Percentiles rank a stretch among this genome's conserved stretches.
phyloP scores from a whole-genome alignment of 805 yeast genomes.

The Zygosaccharomyces lentus region DNA sequence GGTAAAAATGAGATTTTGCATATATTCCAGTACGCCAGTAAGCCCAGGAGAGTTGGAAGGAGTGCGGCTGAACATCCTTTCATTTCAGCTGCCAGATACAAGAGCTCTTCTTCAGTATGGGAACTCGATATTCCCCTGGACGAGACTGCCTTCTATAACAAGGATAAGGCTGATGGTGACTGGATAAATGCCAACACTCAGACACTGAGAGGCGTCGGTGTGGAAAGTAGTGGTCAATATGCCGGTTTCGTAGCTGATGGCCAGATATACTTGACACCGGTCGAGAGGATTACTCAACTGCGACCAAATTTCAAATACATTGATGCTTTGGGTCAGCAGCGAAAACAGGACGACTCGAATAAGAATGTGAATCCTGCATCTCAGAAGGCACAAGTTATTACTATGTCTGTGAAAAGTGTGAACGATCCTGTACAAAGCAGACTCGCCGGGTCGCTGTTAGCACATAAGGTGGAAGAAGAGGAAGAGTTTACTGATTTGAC shows the following conservation, averaged over 20 bases:
- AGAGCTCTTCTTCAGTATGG: conserved; percentile 56
- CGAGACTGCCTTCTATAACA: conserved; percentile 63
- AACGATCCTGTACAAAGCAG: conserved; percentile 54
- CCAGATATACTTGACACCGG: conserved; percentile 58
- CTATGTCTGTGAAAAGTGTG: conserved; percentile 66
- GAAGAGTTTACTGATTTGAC: conserved; percentile 44
- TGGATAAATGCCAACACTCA: conserved; percentile 65
- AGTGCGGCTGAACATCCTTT: conserved; percentile 35
- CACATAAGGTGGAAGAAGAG: conserved; percentile 60
- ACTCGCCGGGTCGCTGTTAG: conserved; percentile 63
- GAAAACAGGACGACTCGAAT: conserved; percentile 41
- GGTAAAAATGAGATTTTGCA: conserved; percentile 35
- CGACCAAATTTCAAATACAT: conserved; percentile 79
- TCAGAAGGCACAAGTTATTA: conserved; percentile 59
- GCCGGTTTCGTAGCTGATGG: conserved; percentile 43
- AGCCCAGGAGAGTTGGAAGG: conserved; percentile 25
- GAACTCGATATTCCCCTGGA: conserved; percentile 77
- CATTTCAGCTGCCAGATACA: conserved; percentile 47
- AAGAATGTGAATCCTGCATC: conserved; percentile 35
- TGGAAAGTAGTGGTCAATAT: conserved; percentile 49
- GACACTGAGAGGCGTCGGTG: conserved; percentile 65
- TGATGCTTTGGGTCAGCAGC: conserved; percentile 52
- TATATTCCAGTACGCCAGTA: conserved; percentile 54
- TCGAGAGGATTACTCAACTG: conserved; percentile 67
- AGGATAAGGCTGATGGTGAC: conserved; percentile 48